Evolutionary conservation across 2,329 filamentous ascomycete genomes (phyloP), one percentile per base, ranked within the genome.

Genomic region (Clonostachys solani): DNA sequence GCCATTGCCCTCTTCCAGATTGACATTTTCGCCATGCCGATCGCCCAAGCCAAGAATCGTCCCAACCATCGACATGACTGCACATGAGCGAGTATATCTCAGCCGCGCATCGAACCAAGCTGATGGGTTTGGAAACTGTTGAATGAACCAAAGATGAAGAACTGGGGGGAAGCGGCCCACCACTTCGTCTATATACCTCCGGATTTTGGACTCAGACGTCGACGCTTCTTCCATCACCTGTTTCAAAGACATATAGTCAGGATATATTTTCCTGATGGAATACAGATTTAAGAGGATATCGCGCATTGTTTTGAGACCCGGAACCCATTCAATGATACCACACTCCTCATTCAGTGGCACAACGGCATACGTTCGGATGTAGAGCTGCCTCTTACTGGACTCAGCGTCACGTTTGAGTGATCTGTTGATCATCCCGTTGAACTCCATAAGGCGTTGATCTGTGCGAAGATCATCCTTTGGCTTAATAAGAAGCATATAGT

Each of bases 51-150:
- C 94, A 5, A 99, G 79, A 43, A 97, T 92, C 48, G 95, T 95
- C 44, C 94, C 94, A 5, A 96, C 90, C 81, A 99, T 99, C n/a
- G 91, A 96, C 92, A 99, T 99, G 55, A 99, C 94, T 12, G 95
- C 94, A 59, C 89, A 92, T 1, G 94, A 95, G 5, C 94, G 83
- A 3, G 94, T 95, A 68, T 97, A 99, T 42, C 85, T 82, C 41
- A 97, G 76, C 8, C 94, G 83, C 10, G 92, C 92, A 3, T 84
- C 80, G 65, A 99, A 95, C 94, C 94, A 99, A 2, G 86, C 78
- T 12, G 89, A 89, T 5, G 95, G 92, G 60, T 95, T 91, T 0
- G 94, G 91, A 61, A 96, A 99, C 56, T 91, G 90, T 56, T 95
- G 88, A 17, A 94, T 83, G 65, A 99, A 99, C 94, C 94, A 99